These are phyloP conservation scores for Lentinula sp. DNA, from an alignment of 768 basidiomycete genomes.

Conservation along the genomic window DNA sequence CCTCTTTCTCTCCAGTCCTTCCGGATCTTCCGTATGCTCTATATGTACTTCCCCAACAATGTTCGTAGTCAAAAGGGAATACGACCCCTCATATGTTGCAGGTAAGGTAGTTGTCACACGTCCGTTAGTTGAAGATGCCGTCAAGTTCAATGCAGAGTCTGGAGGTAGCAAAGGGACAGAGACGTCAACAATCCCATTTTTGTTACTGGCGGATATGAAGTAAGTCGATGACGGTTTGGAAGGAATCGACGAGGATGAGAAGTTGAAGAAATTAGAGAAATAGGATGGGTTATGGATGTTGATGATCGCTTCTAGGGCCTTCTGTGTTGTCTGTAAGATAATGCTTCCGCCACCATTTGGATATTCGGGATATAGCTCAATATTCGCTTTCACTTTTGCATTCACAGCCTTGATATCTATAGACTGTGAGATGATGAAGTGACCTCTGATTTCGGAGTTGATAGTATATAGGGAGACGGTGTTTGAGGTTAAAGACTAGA, in stretches of 20 bases:
- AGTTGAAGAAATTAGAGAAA: background rate
- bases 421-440: background rate
- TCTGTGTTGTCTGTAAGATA: background rate
- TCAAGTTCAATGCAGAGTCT: constrained; percentile 20
- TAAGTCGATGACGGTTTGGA: constrained; percentile 14
- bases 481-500: background rate
- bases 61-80: background rate
- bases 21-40: background rate
- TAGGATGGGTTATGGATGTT: background rate
- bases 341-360: background rate
- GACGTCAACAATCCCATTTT: constrained; percentile 25
- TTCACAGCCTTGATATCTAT: background rate
- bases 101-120: background rate
- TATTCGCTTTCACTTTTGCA: background rate
- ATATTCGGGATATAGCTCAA: background rate
- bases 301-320: background rate
- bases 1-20: background rate
- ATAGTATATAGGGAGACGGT: background rate
- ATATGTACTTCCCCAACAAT: background rate
- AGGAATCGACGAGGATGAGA: constrained; percentile 14
- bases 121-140: background rate
- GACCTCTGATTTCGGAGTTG: background rate
- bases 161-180: constrained; percentile 24
- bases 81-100: background rate
- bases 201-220: constrained; percentile 23